Evolutionary conservation across 768 basidiomycete genomes (phyloP).

Genomic region (Hemileccinum rubropunctum): DNA sequence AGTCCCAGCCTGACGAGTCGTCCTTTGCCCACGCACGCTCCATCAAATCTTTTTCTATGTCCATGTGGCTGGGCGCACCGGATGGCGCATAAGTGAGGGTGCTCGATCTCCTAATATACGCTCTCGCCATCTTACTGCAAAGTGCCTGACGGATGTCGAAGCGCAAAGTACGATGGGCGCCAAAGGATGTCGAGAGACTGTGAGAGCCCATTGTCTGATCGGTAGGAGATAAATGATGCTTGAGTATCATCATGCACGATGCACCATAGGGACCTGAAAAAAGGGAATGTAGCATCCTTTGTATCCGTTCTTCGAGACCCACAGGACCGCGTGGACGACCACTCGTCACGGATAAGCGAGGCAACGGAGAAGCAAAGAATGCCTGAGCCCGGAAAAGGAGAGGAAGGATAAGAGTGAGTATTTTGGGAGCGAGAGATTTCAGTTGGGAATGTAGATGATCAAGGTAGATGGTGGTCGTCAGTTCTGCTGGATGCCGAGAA

Average conservation of each 20-base stretch:
- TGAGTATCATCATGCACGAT: slow-evolving; percentile 61
- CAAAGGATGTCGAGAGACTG: slow-evolving; percentile 43
- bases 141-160: slow-evolving; percentile 62
- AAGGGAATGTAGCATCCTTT: slow-evolving; percentile 53
- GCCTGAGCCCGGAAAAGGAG: slow-evolving; percentile 71
- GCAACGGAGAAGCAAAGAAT: slow-evolving; percentile 63
- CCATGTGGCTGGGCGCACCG: slow-evolving; percentile 57
- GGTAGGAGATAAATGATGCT: slow-evolving; percentile 49
- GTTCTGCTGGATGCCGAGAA: slow-evolving; percentile 55
- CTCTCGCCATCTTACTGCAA: slow-evolving; percentile 59
- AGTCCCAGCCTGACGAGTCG: slow-evolving; percentile 66
- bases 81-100: slow-evolving; percentile 54
- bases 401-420: slow-evolving; percentile 58
- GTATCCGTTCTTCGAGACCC: slow-evolving; percentile 52
- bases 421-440: slow-evolving; percentile 53
- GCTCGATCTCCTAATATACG: slow-evolving; percentile 57
- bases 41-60: slow-evolving; percentile 61
- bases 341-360: slow-evolving; percentile 57
- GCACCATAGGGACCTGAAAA: slow-evolving; percentile 66
- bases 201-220: slow-evolving; percentile 24
- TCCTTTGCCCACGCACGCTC: slow-evolving; percentile 74
- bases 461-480: slow-evolving; percentile 62
- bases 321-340: slow-evolving; percentile 32
- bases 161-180: slow-evolving; percentile 61
- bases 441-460: slow-evolving; percentile 59